Evolutionary conservation across 2,329 filamentous ascomycete genomes (phyloP).

Genomic region (Orbilia blumenaviensis): DNA sequence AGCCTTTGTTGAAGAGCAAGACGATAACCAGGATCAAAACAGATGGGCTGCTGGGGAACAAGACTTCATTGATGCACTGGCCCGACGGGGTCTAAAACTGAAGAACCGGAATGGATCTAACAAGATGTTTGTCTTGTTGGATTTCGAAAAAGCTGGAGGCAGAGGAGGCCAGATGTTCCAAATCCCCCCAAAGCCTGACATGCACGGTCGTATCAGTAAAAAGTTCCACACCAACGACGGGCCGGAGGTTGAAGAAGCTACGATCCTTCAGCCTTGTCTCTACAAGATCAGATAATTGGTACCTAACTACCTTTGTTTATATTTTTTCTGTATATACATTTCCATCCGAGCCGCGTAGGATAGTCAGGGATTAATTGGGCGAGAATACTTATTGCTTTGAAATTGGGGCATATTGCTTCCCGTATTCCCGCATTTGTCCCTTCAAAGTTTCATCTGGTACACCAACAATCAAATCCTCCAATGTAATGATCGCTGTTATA

Average conservation of each 20-base stretch:
- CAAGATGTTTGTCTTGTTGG: constrained; percentile 98
- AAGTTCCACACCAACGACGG: constrained; percentile 71
- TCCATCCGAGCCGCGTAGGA: background rate
- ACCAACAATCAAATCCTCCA: constrained; percentile 82
- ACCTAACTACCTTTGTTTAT: background rate
- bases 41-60: constrained; percentile 81
- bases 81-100: constrained; percentile 83
- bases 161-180: constrained; percentile 54
- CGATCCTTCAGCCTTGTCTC: constrained; percentile 87
- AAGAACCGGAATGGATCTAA: constrained; percentile 82
- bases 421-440: constrained; percentile 76
- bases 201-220: constrained; percentile 61
- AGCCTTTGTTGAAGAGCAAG: constrained; percentile 72
- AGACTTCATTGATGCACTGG: constrained; percentile 84
- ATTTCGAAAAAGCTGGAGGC: constrained; percentile 83
- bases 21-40: constrained; percentile 71
- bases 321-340: constrained; percentile 32
- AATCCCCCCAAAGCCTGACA: constrained; percentile 53
- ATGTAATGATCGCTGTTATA: constrained; percentile 81
- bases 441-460: constrained; percentile 72
- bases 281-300: constrained; percentile 86
- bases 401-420: constrained; percentile 66
- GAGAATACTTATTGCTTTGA: constrained; percentile 17
- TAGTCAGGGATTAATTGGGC: background rate
- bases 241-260: constrained; percentile 67